Evolutionary conservation across 2,329 filamentous ascomycete genomes (phyloP).

Genomic region (Calonectria multiphialidica): DNA sequence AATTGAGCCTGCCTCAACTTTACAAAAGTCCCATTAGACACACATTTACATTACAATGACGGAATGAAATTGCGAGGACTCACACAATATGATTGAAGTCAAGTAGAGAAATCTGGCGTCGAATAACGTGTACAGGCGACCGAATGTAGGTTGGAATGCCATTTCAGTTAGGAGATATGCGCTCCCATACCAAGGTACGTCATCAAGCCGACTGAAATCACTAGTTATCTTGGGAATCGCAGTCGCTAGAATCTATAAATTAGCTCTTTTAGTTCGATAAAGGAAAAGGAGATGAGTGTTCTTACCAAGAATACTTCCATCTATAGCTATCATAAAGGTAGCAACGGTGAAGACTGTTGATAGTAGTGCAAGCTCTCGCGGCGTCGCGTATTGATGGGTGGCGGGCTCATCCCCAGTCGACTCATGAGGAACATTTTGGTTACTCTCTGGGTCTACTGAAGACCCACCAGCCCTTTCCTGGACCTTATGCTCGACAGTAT

Average conservation of each 20-base stretch:
- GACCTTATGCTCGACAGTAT: background rate
- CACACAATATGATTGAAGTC: background rate
- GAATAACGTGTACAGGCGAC: background rate
- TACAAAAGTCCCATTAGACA: conserved; percentile 13
- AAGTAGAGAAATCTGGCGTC: background rate
- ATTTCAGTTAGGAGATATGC: background rate
- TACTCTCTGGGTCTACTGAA: background rate
- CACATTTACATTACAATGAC: background rate
- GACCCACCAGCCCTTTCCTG: background rate
- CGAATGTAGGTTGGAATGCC: background rate
- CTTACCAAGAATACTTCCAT: background rate
- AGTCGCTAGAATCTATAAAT: background rate
- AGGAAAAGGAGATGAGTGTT: background rate
- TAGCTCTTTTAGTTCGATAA: background rate
- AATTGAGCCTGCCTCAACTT: background rate
- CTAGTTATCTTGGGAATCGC: background rate
- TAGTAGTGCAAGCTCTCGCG: conserved; percentile 19
- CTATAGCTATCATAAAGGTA: conserved; percentile 7
- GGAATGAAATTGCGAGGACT: background rate
- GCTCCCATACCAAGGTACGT: background rate
- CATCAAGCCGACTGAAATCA: background rate
- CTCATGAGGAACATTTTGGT: background rate
- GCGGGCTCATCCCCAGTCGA: background rate
- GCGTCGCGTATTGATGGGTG: conserved; percentile 23
- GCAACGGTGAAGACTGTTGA: conserved; percentile 29